Conservation (phyloP, 2,329 filamentous ascomycete species). For the Exophiala sp. region DNA sequence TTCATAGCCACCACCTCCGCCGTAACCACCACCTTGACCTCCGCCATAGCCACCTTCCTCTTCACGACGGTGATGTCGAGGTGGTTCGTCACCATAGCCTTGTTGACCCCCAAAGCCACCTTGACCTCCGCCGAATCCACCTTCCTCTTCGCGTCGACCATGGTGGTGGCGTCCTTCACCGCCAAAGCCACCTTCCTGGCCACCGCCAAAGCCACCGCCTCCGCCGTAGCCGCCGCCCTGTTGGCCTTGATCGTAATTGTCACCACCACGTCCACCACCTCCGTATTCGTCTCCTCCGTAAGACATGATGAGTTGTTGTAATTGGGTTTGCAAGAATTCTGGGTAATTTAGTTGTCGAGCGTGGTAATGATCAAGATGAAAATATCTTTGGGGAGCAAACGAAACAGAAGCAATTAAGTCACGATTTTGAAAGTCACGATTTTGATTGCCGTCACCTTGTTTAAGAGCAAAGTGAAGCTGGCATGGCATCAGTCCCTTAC, state of each 20-base stretch:
- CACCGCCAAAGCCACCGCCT: conserved; percentile 18
- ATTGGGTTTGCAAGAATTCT: background rate
- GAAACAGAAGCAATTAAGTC: too few species aligned
- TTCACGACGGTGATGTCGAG: conserved; percentile 7
- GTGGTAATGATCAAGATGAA: too few species aligned
- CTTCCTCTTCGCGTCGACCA: conserved; percentile 18
- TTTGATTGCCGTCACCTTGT: too few species aligned
- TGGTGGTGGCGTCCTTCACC: conserved; percentile 11
- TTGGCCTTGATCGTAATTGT: conserved; percentile 23
- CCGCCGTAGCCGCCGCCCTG: conserved; percentile 22
- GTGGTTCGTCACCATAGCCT: conserved; percentile 6
- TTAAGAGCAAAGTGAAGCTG: too few species aligned
- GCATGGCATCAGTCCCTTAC: too few species aligned
- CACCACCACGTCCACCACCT: conserved; percentile 22
- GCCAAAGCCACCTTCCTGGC: conserved; percentile 18
- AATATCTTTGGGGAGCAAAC: too few species aligned
- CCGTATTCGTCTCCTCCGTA: conserved; percentile 21
- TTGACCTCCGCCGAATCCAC: background rate
- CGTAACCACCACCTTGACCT: conserved; percentile 5
- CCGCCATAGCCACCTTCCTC: conserved; percentile 22
- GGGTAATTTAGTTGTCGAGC: background rate
- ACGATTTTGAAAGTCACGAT: too few species aligned
- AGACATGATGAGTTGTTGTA: conserved; percentile 14
- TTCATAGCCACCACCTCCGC: conserved; percentile 18
- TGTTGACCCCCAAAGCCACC: conserved; percentile 27